Evolutionary conservation across 1,139 yeast genomes (phyloP), one percentile per base, ranked within the genome.

Genomic region (Suhomyces choctaworum): DNA sequence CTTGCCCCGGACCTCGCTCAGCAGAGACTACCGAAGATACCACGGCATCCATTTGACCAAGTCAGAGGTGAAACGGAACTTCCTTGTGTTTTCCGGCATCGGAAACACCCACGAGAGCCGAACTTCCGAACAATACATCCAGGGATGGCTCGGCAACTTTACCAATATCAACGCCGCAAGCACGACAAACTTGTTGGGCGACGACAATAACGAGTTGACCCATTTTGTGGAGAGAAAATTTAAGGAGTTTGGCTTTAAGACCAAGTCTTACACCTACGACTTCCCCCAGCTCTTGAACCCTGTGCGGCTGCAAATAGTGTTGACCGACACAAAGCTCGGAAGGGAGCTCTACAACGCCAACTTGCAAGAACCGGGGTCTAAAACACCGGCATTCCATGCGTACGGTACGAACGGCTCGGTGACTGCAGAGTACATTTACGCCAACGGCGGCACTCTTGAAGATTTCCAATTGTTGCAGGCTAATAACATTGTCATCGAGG

Each of bases 1-100:
- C 54, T 66, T 89, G 19, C 97, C 97, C 2, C 63, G 97, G 40
- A 88, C 97, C 1, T 86, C 96, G 2, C 64, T 88, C 13, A 79
- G 85, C 35, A 69, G 97, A 44, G 97, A 90, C 58, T 79, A 86
- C 55, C 73, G 92, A 48, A 63, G 96, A 36, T 61, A 87, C 50
- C 88, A 88, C 58, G 79, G 81, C 15, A 72, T 82, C 17, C 73
- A 64, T 36, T 52, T 82, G 32, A 80, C 89, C 3, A 74, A 72
- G 41, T 70, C 76, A n/a, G 92, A 83, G 43, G 73, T 81, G 19
- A 75, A 80, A 46, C 58, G 90, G 31, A 60, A 73, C 27, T 55
- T 48, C 22, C 40, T 55, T 16, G 47, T 46, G 3, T 48, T 30
- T 22, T 31, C 50, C 1, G 67, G 69, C 1, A 52, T 54, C 8